Evolutionary conservation across 441 rosid genomes (phyloP).

Genomic region (Corymbia citriodora): DNA sequence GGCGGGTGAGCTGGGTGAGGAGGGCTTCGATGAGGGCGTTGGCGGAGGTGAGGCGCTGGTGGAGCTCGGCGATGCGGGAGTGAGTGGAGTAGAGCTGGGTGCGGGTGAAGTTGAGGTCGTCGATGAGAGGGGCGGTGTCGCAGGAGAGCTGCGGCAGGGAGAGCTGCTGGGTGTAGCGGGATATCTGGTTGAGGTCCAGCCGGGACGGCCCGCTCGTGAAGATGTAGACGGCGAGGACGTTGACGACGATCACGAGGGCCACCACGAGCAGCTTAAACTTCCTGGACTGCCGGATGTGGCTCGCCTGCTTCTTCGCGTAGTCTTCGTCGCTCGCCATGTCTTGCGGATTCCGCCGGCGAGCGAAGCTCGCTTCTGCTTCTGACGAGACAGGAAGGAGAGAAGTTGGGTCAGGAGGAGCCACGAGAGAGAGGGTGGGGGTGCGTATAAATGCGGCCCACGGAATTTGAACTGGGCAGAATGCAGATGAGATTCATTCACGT

Average conservation of each 20-base stretch:
- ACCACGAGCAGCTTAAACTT: slow-evolving; percentile 27
- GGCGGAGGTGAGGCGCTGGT: slow-evolving; percentile 33
- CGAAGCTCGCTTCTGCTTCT: not conserved
- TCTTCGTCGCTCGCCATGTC: slow-evolving; percentile 2
- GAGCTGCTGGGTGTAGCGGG: not conserved
- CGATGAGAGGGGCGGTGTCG: not conserved
- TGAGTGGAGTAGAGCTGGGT: slow-evolving; percentile 25
- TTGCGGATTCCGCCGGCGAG: not conserved
- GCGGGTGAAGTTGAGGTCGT: slow-evolving; percentile 22
- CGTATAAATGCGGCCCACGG: not conserved
- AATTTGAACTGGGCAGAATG: not conserved
- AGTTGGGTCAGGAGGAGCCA: not conserved
- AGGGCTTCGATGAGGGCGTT: slow-evolving; percentile 29
- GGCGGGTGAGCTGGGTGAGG: slow-evolving; percentile 7
- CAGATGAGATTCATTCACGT: not conserved
- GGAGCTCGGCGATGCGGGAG: slow-evolving; percentile 21
- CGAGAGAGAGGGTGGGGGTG: not conserved
- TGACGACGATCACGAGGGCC: slow-evolving; percentile 25
- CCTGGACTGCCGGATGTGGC: slow-evolving; percentile 3
- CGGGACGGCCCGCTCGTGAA: slow-evolving; percentile 15
- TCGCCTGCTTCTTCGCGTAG: slow-evolving; percentile 18
- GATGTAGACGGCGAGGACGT: slow-evolving; percentile 37
- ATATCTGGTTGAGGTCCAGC: not conserved
- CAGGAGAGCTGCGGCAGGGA: not conserved
- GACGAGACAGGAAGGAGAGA: not conserved